These are phyloP conservation scores for Adansonia grandidieri DNA, from an alignment of 441 rosid genomes.

Conservation along the genomic window DNA sequence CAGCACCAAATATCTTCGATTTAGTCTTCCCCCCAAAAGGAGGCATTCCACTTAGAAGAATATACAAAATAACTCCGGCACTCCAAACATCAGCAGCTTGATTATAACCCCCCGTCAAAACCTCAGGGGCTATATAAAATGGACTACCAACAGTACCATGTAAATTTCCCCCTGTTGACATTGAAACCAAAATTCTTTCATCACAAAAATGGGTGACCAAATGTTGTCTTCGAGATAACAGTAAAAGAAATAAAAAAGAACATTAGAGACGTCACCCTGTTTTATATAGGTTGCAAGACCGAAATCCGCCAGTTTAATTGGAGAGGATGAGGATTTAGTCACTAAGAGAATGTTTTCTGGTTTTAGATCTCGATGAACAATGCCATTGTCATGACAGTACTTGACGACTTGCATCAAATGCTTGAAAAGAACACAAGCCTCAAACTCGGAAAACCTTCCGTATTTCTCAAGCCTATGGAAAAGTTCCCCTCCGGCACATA, in stretches of 20 bases:
- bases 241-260: not conserved
- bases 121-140: constrained; percentile 91
- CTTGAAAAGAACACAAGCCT: constrained; percentile 64
- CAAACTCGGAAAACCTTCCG: constrained; percentile 67
- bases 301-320: constrained; percentile 87
- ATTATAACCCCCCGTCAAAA: constrained; percentile 72
- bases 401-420: constrained; percentile 74
- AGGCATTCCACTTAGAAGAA: constrained; percentile 86
- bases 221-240: not conserved
- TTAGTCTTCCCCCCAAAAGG: constrained; percentile 91
- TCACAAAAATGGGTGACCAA: not conserved
- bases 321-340: constrained; percentile 63
- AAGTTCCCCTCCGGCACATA: constrained; percentile 84
- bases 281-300: constrained; percentile 87
- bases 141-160: constrained; percentile 91
- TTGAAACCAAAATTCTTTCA: constrained; percentile 24
- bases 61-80: constrained; percentile 82
- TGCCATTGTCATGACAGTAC: constrained; percentile 83
- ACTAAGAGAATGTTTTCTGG: constrained; percentile 85
- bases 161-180: constrained; percentile 61
- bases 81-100: constrained; percentile 96
- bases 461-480: constrained; percentile 71
- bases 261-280: constrained; percentile 49
- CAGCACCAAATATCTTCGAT: constrained; percentile 81
- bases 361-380: constrained; percentile 83